A percentile compares a stretch with the other conserved stretches of the same genome.
phyloP scores from a whole-genome alignment of 371 early-diverging fungal species.

The Syncephalastrum sp. region DNA sequence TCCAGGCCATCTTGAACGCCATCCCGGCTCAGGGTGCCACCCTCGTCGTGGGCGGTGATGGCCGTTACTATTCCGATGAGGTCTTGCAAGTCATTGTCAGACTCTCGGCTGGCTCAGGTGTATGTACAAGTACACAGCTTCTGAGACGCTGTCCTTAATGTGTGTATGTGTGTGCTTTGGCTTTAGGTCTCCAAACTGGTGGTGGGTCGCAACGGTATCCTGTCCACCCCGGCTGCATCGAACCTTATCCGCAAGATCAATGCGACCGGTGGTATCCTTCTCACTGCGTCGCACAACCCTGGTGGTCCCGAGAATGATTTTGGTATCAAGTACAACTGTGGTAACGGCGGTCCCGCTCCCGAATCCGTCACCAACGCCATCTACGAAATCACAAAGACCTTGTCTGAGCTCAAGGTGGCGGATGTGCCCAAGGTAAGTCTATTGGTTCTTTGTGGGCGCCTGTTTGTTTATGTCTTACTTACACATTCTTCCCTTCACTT shows the following conservation, averaged over 20 bases:
- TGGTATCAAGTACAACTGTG: conserved; percentile 96
- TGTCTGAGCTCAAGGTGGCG: conserved; percentile 67
- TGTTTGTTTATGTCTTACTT: not conserved
- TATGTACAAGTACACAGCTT: conserved; percentile 30
- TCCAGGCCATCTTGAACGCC: conserved; percentile 81
- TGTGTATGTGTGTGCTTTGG: conserved; percentile 4
- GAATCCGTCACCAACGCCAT: conserved; percentile 92
- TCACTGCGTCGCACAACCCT: conserved; percentile 98
- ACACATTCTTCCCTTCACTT: not conserved
- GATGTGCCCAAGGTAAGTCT: conserved; percentile 66
- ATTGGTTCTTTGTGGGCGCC: not conserved
- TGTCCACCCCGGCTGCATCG: conserved; percentile 97
- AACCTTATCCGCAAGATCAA: conserved; percentile 87
- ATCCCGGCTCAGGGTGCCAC: conserved; percentile 82
- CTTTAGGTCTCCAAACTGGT: conserved; percentile 80
- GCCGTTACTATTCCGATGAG: conserved; percentile 86
- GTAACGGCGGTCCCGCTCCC: conserved; percentile 96
- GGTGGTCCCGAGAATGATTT: conserved; percentile 98
- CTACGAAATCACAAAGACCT: conserved; percentile 71
- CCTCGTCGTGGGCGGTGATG: conserved; percentile 96
- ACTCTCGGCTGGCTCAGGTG: conserved; percentile 85
- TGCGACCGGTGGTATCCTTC: conserved; percentile 91
- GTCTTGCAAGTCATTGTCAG: conserved; percentile 88
- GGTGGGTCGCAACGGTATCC: conserved; percentile 90
- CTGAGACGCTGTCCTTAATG: not conserved